These are phyloP conservation scores for Aspergillus sclerotiicarbonarius DNA, from an alignment of 495 filamentous ascomycete species.

Conservation along the genomic window DNA sequence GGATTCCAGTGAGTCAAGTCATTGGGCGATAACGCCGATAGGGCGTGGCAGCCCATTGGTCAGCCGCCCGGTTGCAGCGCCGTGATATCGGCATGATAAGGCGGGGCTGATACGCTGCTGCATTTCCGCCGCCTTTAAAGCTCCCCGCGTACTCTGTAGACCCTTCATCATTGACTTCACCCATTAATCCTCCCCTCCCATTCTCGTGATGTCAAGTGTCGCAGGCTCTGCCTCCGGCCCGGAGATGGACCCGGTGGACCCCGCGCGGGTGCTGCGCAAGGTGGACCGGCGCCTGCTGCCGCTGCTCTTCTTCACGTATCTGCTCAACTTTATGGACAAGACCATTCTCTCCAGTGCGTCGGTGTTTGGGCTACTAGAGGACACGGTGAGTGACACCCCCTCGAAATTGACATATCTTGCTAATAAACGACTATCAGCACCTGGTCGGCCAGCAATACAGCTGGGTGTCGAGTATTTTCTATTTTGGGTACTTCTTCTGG, in stretches of 20 bases:
- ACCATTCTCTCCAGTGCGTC: slow-evolving; percentile 54
- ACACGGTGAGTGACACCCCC: slow-evolving; percentile 35
- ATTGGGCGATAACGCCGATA: background rate
- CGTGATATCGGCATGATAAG: background rate
- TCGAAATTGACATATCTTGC: too few species aligned
- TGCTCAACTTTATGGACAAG: slow-evolving; percentile 52
- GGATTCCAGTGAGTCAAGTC: background rate
- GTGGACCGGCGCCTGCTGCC: slow-evolving; percentile 50
- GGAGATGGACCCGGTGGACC: background rate
- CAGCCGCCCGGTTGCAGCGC: too few species aligned
- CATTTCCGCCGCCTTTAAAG: background rate
- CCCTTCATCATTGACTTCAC: background rate
- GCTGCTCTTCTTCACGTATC: slow-evolving; percentile 28
- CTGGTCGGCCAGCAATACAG: slow-evolving; percentile 56
- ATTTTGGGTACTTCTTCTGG: slow-evolving; percentile 57
- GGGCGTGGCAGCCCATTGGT: too few species aligned
- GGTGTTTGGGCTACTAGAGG: slow-evolving; percentile 48
- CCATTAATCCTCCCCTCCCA: background rate
- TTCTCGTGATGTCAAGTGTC: too few species aligned
- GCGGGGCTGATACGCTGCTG: background rate
- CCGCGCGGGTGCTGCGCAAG: slow-evolving; percentile 33
- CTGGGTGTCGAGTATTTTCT: slow-evolving; percentile 60
- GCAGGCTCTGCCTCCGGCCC: too few species aligned
- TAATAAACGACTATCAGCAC: slow-evolving; percentile 26
- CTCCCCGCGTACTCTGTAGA: background rate